phyloP scores from a whole-genome alignment of 495 filamentous ascomycete species.

The Rusavskia elegans region DNA sequence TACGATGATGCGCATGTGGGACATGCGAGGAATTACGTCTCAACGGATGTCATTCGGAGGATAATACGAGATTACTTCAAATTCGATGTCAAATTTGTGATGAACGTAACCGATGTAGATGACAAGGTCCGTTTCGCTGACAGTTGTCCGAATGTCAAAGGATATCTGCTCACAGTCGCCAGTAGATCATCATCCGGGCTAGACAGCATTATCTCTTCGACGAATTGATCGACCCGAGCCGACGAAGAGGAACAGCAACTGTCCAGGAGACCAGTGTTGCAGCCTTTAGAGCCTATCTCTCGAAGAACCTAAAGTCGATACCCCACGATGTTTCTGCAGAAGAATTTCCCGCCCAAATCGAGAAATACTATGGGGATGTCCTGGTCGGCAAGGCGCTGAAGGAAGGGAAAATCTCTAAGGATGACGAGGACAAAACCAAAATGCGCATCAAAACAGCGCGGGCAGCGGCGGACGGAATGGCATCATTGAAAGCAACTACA shows the following conservation, averaged over 20 bases:
- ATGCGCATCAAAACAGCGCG: conserved; percentile 78
- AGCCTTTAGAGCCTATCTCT: conserved; percentile 58
- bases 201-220: conserved; percentile 60
- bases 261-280: conserved; percentile 37
- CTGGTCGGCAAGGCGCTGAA: conserved; percentile 33
- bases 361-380: conserved; percentile 46
- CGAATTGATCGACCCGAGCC: conserved; percentile 34
- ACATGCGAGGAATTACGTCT: conserved; percentile 88
- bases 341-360: conserved; percentile 23
- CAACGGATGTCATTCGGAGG: conserved; percentile 79
- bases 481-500: conserved; percentile 15
- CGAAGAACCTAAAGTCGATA: conserved; percentile 61
- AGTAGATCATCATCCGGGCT: conserved; percentile 67
- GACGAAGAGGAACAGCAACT: conserved; percentile 25
- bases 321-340: conserved; percentile 1
- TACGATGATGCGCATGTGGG: conserved; percentile 86
- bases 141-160: neutral
- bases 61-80: conserved; percentile 77
- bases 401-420: conserved; percentile 41
- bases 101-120: conserved; percentile 92
- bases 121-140: conserved; percentile 48
- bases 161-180: neutral
- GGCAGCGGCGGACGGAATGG: conserved; percentile 42
- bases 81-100: conserved; percentile 77
- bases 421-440: conserved; percentile 74